Percentiles rank a stretch among this genome's conserved stretches.
Conservation (phyloP, 73 alveolate species). For the Paramecium primaurelia region DNA sequence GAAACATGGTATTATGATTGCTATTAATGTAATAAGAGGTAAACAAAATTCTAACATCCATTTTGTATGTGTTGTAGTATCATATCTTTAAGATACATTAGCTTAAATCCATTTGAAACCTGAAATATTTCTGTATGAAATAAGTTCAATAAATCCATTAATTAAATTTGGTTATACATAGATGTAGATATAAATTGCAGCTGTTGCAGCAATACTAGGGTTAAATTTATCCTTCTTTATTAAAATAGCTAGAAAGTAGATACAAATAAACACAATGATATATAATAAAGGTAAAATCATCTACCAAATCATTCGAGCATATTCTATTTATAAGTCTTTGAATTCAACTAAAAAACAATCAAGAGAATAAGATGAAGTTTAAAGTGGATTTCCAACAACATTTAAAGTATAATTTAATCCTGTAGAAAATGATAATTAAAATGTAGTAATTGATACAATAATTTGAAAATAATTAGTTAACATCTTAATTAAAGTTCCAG, state of each 20-base stretch:
- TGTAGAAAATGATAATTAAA: neutral
- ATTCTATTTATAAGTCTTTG: neutral
- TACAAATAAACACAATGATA: neutral
- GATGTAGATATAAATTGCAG: neutral
- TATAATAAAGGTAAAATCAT: neutral
- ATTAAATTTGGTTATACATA: neutral
- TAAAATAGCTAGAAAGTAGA: neutral
- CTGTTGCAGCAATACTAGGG: neutral
- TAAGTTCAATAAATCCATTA: neutral
- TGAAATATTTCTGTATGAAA: neutral
- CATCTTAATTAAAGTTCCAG: neutral
- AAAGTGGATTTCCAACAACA: conserved; percentile 15
- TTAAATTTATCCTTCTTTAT: neutral
- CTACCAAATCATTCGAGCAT: neutral
- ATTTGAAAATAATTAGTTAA: neutral
- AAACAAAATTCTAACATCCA: neutral
- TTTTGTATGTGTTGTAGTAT: neutral
- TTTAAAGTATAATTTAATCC: neutral
- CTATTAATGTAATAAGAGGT: neutral
- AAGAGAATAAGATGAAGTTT: neutral
- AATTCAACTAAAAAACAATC: conserved; percentile 3
- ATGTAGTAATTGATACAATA: neutral
- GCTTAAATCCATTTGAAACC: neutral
- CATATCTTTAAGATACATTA: neutral
- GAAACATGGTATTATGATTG: neutral